A percentile compares a stretch with the other conserved stretches of the same genome.
Evolutionary conservation across 2,329 filamentous ascomycete genomes (phyloP).

Genomic region (Claviceps maximensis): DNA sequence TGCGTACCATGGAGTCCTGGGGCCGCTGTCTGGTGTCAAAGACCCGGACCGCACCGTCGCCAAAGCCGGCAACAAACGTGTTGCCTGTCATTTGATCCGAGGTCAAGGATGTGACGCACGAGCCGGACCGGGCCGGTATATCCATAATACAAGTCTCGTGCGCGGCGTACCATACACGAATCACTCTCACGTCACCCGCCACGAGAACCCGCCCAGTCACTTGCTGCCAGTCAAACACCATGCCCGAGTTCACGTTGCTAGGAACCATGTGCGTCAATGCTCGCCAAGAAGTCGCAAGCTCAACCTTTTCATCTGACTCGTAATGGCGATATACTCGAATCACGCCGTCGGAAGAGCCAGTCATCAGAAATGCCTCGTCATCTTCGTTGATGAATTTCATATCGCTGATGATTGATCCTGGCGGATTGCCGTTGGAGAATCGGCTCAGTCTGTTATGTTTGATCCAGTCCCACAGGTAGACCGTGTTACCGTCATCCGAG

Average conservation of each 20-base stretch:
- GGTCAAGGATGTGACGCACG: constrained; percentile 89
- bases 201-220: constrained; percentile 92
- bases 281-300: constrained; percentile 82
- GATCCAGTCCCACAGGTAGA: constrained; percentile 91
- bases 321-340: constrained; percentile 90
- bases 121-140: constrained; percentile 86
- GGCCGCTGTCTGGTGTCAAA: constrained; percentile 81
- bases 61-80: constrained; percentile 90
- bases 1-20: constrained; percentile 84
- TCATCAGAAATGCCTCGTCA: constrained; percentile 88
- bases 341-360: constrained; percentile 87
- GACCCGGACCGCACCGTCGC: constrained; percentile 84
- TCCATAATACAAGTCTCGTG: constrained; percentile 88
- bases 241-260: constrained; percentile 84
- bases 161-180: constrained; percentile 90
- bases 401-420: constrained; percentile 83
- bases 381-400: constrained; percentile 98
- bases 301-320: constrained; percentile 60
- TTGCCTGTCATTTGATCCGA: constrained; percentile 97
- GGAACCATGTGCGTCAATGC: constrained; percentile 88
- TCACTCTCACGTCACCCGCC: constrained; percentile 88
- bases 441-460: constrained; percentile 59
- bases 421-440: constrained; percentile 90
- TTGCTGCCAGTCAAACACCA: constrained; percentile 98
- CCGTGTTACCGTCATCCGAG: constrained; percentile 81